Conservation (phyloP, 345 rosid species). For the Populus davidiana region DNA sequence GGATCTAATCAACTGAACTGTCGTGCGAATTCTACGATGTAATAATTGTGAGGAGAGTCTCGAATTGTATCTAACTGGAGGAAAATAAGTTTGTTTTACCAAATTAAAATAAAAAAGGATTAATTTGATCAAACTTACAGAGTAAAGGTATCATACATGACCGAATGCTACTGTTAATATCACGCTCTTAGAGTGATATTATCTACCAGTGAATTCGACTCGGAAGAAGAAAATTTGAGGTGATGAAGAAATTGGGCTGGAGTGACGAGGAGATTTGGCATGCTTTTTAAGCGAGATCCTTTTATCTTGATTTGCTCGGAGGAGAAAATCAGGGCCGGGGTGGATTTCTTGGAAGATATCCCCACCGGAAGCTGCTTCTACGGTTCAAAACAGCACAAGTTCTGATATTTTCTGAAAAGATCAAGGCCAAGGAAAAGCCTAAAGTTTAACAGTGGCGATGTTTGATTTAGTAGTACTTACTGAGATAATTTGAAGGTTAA, state of each 20-base stretch:
- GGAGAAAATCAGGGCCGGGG: constrained; percentile 13
- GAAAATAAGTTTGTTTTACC: not conserved
- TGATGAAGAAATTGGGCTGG: constrained; percentile 32
- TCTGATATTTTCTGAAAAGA: too few species aligned
- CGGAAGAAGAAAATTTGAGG: constrained; percentile 22
- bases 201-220: constrained; percentile 1
- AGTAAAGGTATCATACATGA: not conserved
- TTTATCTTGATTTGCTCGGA: constrained; percentile 9
- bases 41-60: not conserved
- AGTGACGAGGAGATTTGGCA: constrained; percentile 22
- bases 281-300: constrained; percentile 13
- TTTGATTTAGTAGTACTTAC: too few species aligned
- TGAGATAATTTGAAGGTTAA: constrained; percentile 35
- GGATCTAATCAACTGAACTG: not conserved
- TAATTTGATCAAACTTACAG: not conserved
- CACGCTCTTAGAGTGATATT: constrained; percentile 7
- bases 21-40: too few species aligned
- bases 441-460: too few species aligned
- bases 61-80: not conserved
- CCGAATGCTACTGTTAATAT: constrained; percentile 10
- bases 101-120: not conserved
- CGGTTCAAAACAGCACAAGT: too few species aligned
- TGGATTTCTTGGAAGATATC: constrained; percentile 10
- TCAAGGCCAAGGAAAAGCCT: too few species aligned
- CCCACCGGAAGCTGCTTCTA: too few species aligned